Evolutionary conservation across 257 asterid species (phyloP).

Genomic region (Vinca minor): DNA sequence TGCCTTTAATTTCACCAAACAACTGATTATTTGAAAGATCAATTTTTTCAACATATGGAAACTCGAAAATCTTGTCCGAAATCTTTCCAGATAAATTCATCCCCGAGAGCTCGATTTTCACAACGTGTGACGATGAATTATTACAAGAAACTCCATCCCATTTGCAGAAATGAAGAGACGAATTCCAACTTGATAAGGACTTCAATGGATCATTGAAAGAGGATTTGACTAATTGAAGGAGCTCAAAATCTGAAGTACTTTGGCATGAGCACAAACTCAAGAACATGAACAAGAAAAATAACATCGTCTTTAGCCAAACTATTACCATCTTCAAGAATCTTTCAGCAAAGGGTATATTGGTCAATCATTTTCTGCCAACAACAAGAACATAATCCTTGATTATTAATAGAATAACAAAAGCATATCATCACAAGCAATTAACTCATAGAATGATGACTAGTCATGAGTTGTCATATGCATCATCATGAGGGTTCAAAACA

Average conservation of each 20-base stretch:
- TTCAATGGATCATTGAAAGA: constrained; percentile 42
- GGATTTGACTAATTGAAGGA: constrained; percentile 44
- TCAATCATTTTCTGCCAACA: constrained; percentile 37
- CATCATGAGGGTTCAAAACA: neutral
- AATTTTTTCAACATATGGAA: constrained; percentile 40
- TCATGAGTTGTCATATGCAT: constrained; percentile 11
- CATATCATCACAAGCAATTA: neutral
- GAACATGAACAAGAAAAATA: constrained; percentile 14
- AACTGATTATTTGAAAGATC: constrained; percentile 64
- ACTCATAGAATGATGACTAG: neutral
- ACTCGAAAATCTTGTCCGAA: constrained; percentile 34
- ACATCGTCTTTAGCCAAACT: constrained; percentile 13
- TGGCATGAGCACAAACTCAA: constrained; percentile 32
- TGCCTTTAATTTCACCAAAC: constrained; percentile 46
- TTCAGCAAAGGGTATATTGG: constrained; percentile 22
- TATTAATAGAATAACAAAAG: constrained; percentile 6
- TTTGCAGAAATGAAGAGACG: constrained; percentile 44
- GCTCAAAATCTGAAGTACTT: constrained; percentile 27
- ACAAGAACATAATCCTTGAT: constrained; percentile 17
- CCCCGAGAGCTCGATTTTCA: constrained; percentile 47
- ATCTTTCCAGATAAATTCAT: constrained; percentile 59
- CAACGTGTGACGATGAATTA: constrained; percentile 37
- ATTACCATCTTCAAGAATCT: constrained; percentile 31
- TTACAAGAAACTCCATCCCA: constrained; percentile 71
- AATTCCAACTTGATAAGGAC: constrained; percentile 49